Evolutionary conservation across 257 asterid species (phyloP), one percentile per base, ranked within the genome.

Genomic region (Solanum peruvianum): DNA sequence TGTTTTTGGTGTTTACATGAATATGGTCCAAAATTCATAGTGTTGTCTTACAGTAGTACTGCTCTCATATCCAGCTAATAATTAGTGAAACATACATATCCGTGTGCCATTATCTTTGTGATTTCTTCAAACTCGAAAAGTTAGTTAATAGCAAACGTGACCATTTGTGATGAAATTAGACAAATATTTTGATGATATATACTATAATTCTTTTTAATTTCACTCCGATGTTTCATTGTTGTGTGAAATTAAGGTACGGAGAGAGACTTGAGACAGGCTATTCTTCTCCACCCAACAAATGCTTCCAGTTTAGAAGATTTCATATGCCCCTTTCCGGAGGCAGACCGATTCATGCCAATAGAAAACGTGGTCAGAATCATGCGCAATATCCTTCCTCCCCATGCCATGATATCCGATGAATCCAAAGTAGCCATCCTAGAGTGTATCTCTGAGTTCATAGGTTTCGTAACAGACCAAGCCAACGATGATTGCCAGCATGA

Each of bases 341-440:
- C 95, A 76, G 99, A 95, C 82, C 92, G 98, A 1, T 97, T 97
- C 96, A 94, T 97, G 98, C 98, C 98, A 9, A 94, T 95, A 29
- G 98, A 98, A 0, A 97, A 97, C 41, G 98, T 95, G 76, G 95
- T 97, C 86, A 88, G 98, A 56, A 97, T 95, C 90, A 97, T 95
- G 99, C 94, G 98, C 4, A 94, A 89, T 82, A 94, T 94, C 88
- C 96, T 97, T 1, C 98, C 99, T 0, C 92, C 96, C 3, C 98
- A 97, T 60, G 98, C 98, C 18, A 97, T 94, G 39, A 95, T 95
- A 80, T 95, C 98, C 0, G 98, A 97, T 81, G 98, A 95, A 44
- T 98, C 98, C 5, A 97, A 94, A 92, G 98, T 94, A 89, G 93
- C 98, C 0, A 92, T 97, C 89, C 98, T 95, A 52, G 98, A 97